phyloP scores from a whole-genome alignment of 2,329 filamentous ascomycete species.

The Boeremia exigua region DNA sequence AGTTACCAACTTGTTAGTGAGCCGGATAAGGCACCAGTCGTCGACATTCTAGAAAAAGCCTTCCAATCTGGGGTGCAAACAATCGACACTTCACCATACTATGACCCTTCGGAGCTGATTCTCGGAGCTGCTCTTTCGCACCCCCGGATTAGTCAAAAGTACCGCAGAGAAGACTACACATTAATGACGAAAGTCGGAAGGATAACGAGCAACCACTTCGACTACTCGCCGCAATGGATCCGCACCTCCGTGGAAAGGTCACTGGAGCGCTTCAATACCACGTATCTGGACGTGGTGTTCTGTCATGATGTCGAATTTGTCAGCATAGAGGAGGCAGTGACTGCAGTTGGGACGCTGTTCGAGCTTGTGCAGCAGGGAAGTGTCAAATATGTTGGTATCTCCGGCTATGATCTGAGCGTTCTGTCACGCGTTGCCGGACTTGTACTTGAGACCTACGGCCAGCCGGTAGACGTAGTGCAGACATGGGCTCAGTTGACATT shows the following conservation, averaged over 20 bases:
- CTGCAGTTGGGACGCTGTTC: neutral
- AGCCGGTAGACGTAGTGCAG: conserved; percentile 3
- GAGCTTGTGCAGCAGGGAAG: neutral
- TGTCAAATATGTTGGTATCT: conserved; percentile 1
- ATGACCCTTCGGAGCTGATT: conserved; percentile 4
- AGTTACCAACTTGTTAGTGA: conserved; percentile 5
- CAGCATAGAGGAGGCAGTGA: neutral
- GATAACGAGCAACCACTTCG: conserved; percentile 1
- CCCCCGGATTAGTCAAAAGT: conserved; percentile 1
- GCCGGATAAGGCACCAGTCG: neutral
- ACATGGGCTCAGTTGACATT: conserved; percentile 3
- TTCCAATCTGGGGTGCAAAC: conserved; percentile 1
- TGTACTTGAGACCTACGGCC: neutral
- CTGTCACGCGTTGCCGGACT: neutral
- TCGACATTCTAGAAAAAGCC: neutral
- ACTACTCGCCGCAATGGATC: conserved; percentile 2
- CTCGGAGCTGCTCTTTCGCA: neutral
- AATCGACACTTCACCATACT: conserved; percentile 6
- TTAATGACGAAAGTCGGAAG: conserved; percentile 4
- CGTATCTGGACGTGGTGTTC: conserved; percentile 1
- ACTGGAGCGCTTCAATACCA: neutral
- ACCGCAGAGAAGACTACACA: conserved; percentile 1
- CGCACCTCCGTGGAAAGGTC: neutral
- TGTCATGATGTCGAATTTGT: conserved; percentile 4
- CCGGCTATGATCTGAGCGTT: neutral